A percentile compares a stretch with the other conserved stretches of the same genome.
phyloP scores from a whole-genome alignment of 1,139 yeast species.

The Scheffersomyces parashehatae region DNA sequence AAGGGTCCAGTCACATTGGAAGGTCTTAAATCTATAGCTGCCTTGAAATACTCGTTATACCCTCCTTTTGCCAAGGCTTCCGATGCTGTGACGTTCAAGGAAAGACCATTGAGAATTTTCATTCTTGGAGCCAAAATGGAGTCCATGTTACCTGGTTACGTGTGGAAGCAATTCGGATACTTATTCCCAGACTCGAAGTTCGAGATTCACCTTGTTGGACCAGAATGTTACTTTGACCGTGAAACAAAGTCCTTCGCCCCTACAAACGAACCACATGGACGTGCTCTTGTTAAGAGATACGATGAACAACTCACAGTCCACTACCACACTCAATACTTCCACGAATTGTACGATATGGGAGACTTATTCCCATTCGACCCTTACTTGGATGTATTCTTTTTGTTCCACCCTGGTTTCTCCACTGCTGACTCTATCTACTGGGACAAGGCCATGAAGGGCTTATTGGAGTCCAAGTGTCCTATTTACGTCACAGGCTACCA shows the following conservation, averaged over 20 bases:
- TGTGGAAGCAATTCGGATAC: constrained; percentile 92
- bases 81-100: constrained; percentile 55
- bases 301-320: constrained; percentile 76
- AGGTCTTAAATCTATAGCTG: constrained; percentile 90
- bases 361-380: constrained; percentile 98
- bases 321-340: constrained; percentile 89
- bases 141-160: constrained; percentile 89
- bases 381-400: constrained; percentile 84
- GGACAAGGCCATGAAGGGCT: constrained; percentile 80
- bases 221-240: constrained; percentile 80
- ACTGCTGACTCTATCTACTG: constrained; percentile 82
- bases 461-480: constrained; percentile 91
- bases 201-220: constrained; percentile 91
- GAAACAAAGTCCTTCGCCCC: constrained; percentile 38
- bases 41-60: constrained; percentile 83
- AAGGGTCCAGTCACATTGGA: constrained; percentile 88
- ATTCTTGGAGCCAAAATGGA: constrained; percentile 92
- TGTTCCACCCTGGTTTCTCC: constrained; percentile 93
- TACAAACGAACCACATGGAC: constrained; percentile 43
- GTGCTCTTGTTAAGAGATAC: constrained; percentile 70
- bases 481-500: constrained; percentile 90
- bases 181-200: constrained; percentile 80
- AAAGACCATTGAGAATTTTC: constrained; percentile 87
- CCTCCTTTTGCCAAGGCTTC: constrained; percentile 63
- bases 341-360: constrained; percentile 84